Evolutionary conservation across 1,284 basidiomycete genomes (phyloP), one percentile per base, ranked within the genome.

Genomic region (Neotropicomus parvogracilis): DNA sequence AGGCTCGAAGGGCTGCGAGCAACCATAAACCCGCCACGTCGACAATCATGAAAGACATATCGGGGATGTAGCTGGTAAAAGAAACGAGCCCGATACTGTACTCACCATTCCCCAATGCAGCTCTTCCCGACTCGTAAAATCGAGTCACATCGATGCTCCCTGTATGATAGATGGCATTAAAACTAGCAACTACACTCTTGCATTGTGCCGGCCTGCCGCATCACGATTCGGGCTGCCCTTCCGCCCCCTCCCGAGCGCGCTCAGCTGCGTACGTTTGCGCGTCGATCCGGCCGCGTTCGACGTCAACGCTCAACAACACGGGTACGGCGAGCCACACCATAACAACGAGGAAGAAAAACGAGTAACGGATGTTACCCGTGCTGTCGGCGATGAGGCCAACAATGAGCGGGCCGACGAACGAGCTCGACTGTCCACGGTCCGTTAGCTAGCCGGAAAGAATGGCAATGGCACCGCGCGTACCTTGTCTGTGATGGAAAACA

Each of bases 401-500:
- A 19, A 90, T 71, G 4, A 91, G 73, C 2, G 91, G 91, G 0
- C 91, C 91, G n/a, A 95, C 67, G 66, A 95, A 95, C 9, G 88
- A 91, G 48, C 83, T 85, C 13, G 88, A 91, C 82, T 91, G 67
- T 44, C 32, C 24, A 24, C 24, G 24, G 8, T 24, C 24, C 8
- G 24, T 24, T 24, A 24, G 4, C 8, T 24, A 24, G 8, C 4
- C 24, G 24, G 5, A 8, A 24, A 4, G 24, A 8, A 24, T 8
- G 16, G 3, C 11, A 5, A 13, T 9, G 38, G 26, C 7, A 35
- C 3, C 3, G 14, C 9, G 32, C 40, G 47, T 56, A 80, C 85
- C 74, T 91, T 92, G 70, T 91, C 89, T 0, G 91, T 95, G 56
- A 95, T 91, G 6, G 88, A 87, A 67, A 87, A 95, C 20, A 95